Evolutionary conservation across 768 basidiomycete species (phyloP).

Genomic region (Cyathus striatus): DNA sequence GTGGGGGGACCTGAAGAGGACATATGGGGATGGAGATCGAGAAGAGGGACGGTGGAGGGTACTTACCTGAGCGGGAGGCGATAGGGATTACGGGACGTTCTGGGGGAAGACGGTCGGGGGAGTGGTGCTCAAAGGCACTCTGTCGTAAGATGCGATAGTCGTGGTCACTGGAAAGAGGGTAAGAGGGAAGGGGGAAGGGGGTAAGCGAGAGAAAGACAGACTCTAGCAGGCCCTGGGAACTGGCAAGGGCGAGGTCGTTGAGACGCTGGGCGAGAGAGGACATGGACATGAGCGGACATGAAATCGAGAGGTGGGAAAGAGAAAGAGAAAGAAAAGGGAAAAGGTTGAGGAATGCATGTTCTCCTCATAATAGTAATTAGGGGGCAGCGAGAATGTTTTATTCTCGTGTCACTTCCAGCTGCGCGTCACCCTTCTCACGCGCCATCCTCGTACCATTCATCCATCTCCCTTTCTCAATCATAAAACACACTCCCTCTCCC

Average conservation of each 20-base stretch:
- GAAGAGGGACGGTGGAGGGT: neutral
- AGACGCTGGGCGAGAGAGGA: constrained; percentile 60
- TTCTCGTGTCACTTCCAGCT: neutral
- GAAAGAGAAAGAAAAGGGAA: constrained; percentile 4
- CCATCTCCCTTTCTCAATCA: no score
- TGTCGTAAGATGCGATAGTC: constrained; percentile 69
- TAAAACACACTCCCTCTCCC: no score
- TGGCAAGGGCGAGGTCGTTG: constrained; percentile 63
- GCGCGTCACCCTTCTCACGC: constrained; percentile 16
- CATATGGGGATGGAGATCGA: neutral
- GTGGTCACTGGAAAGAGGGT: constrained; percentile 46
- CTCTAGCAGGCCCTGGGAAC: constrained; percentile 64
- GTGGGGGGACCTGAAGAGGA: neutral
- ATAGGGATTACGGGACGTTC: neutral
- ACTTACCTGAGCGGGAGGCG: neutral
- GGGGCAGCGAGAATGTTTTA: neutral
- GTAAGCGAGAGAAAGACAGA: constrained; percentile 20
- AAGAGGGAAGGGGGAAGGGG: constrained; percentile 1
- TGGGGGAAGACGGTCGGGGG: constrained; percentile 15
- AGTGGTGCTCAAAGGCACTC: constrained; percentile 59
- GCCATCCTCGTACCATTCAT: no score
- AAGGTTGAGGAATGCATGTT: neutral
- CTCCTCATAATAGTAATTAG: neutral
- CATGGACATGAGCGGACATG: constrained; percentile 24
- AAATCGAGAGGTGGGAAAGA: constrained; percentile 10